These are phyloP conservation scores for Isabelozyma heimii DNA, from an alignment of 805 yeast species.

Conservation along the genomic window DNA sequence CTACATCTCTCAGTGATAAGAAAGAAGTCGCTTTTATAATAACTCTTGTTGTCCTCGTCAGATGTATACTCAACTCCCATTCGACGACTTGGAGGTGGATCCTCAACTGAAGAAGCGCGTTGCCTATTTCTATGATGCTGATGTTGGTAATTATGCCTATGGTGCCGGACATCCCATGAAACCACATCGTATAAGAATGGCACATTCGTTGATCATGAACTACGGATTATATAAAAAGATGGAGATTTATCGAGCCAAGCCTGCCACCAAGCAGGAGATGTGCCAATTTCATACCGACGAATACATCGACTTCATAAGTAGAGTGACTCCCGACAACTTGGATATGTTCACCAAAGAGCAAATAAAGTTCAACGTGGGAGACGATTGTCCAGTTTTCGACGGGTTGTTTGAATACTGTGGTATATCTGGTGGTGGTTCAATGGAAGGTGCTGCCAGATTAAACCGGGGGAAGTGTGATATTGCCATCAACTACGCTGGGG, in stretches of 20 bases:
- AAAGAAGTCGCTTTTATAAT: not conserved
- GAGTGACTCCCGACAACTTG: conserved; percentile 90
- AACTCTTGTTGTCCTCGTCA: too few relatives aligned
- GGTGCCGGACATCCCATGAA: conserved; percentile 99
- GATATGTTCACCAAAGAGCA: conserved; percentile 86
- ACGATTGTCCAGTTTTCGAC: conserved; percentile 93
- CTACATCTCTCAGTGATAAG: not conserved
- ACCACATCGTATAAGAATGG: conserved; percentile 98
- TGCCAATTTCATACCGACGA: conserved; percentile 98
- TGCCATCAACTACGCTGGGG: conserved; percentile 97
- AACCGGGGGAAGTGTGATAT: conserved; percentile 88
- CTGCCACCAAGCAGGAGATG: conserved; percentile 98
- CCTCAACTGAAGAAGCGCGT: conserved; percentile 39
- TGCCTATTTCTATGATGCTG: conserved; percentile 55
- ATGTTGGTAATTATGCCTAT: conserved; percentile 96
- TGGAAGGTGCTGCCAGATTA: conserved; percentile 89
- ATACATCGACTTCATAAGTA: conserved; percentile 84
- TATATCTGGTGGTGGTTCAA: conserved; percentile 89
- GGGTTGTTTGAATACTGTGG: conserved; percentile 92
- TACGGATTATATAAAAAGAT: conserved; percentile 94
- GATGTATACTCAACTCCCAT: conserved; percentile 43
- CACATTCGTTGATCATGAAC: conserved; percentile 94
- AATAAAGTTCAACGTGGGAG: conserved; percentile 92
- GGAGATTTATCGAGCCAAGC: conserved; percentile 96
- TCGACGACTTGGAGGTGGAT: conserved; percentile 44